Percentiles rank a stretch among this genome's conserved stretches.
These are phyloP conservation scores for Nidula niveotomentosa DNA, from an alignment of 1,284 basidiomycete species.

Conservation along the genomic window DNA sequence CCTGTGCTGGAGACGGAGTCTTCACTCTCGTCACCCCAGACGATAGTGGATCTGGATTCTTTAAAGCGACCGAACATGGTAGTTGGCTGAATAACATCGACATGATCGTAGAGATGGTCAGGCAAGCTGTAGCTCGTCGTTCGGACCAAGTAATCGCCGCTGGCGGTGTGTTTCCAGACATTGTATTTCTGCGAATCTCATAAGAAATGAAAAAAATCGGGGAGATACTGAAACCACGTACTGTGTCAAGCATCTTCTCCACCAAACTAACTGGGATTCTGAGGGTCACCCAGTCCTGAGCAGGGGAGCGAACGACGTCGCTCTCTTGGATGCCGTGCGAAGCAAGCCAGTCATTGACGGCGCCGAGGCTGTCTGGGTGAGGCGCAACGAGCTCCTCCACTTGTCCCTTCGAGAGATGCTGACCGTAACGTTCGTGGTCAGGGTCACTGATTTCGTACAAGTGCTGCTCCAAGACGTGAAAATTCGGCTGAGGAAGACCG, in stretches of 20 bases:
- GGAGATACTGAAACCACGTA: slow-evolving; percentile 26
- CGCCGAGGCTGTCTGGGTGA: slow-evolving; percentile 45
- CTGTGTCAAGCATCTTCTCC: slow-evolving; percentile 70
- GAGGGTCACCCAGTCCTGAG: slow-evolving; percentile 69
- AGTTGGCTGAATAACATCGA: slow-evolving; percentile 76
- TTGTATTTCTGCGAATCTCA: slow-evolving; percentile 50
- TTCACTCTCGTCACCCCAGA: slow-evolving; percentile 18
- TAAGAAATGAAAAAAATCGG: not conserved
- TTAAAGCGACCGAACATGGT: slow-evolving; percentile 64
- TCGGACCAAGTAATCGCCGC: slow-evolving; percentile 55
- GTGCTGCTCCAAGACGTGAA: slow-evolving; percentile 55
- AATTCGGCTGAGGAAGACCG: slow-evolving; percentile 66
- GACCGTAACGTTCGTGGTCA: slow-evolving; percentile 60
- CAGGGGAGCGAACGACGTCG: slow-evolving; percentile 52
- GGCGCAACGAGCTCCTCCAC: slow-evolving; percentile 63
- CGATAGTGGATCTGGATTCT: slow-evolving; percentile 43
- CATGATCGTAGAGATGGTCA: slow-evolving; percentile 53
- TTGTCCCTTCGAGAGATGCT: slow-evolving; percentile 64
- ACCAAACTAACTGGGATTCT: slow-evolving; percentile 58
- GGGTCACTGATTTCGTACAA: slow-evolving; percentile 71
- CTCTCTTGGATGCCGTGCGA: slow-evolving; percentile 51
- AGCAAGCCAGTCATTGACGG: slow-evolving; percentile 65
- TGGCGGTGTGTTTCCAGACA: slow-evolving; percentile 54
- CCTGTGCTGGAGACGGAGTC: not conserved
- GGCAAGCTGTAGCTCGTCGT: slow-evolving; percentile 76